Base-by-base conservation (phyloP, 1,284 basidiomycete genomes). In the Heterobasidion annosum region DNA sequence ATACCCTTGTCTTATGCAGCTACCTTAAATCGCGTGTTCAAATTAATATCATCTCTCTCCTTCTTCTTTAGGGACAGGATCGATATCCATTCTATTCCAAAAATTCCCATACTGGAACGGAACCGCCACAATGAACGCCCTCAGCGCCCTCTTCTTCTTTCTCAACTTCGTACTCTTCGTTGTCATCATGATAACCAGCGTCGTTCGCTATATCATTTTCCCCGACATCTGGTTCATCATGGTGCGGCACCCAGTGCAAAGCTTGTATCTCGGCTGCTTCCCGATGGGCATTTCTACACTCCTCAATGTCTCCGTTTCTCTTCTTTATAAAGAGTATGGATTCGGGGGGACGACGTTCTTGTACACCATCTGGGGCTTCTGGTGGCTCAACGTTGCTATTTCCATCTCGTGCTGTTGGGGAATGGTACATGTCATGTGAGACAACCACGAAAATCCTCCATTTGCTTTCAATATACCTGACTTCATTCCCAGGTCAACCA, bases 201-300 rank as follows among this genome's bases (percentile, higher is more conserved):
- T 75, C 3, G 68, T 71, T 3, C 77, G 87, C 34, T 88, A 85
- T 65, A 62, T 70, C 34, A 60, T 77, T 47, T 85, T 78, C 65
- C 81, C 80, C 1, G 71, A 77, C 13, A 67, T 83, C 35, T 86
- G 86, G 75, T 56, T 45, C 8, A 65, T 75, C 4, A 79, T 85
- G 68, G 62, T 86, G 19, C 70, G 67, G 15, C 81, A 91, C 63
- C 80, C 84, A 3, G 70, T 74, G 0, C 80, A 84, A 52, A 82
- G 85, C 58, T 72, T 91, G 52, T 91, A 81, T 63, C 73, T 83
- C 34, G 83, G 84, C 10, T 81, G 79, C 25, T 79, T 85, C 54
- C 81, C 86, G 0, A 91, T 91, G 86, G 87, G 80, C 4, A 73
- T 78, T 12, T 75, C 79, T 0, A 91, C 88, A 0, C 70, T 91